Evolutionary conservation across 495 filamentous ascomycete genomes (phyloP).

Genomic region (Talaromyces liani): DNA sequence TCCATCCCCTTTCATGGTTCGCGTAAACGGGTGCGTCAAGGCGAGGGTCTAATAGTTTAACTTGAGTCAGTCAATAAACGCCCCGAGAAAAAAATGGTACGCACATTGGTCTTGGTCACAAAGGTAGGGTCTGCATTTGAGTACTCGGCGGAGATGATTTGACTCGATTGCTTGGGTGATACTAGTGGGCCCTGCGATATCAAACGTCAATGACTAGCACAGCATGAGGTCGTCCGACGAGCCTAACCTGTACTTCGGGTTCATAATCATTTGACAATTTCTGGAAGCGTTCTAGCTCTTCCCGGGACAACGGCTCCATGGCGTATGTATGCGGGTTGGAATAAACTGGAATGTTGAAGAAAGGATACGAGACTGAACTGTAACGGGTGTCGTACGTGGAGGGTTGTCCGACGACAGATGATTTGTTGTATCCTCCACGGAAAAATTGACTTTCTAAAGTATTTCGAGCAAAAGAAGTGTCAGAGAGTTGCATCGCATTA

Average conservation of each 20-base stretch:
- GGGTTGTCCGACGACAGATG: constrained; percentile 12
- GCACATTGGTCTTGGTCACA: constrained; percentile 77
- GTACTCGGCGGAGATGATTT: constrained; percentile 77
- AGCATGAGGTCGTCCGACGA: constrained; percentile 2
- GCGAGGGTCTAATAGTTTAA: constrained; percentile 56
- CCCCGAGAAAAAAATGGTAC: constrained; percentile 17
- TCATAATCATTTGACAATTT: constrained; percentile 56
- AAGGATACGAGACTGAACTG: constrained; percentile 19
- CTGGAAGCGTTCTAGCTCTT: constrained; percentile 48
- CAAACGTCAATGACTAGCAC: constrained; percentile 13
- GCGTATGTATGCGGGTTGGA: constrained; percentile 15
- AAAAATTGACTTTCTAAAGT: constrained; percentile 29
- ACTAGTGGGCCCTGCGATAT: constrained; percentile 68
- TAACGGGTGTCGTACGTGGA: constrained; percentile 18
- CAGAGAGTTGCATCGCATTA: constrained; percentile 40
- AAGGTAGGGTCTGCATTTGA: constrained; percentile 83
- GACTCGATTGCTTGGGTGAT: constrained; percentile 68
- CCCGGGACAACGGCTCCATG: constrained; percentile 40
- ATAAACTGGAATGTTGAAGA: neutral
- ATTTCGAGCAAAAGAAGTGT: constrained; percentile 30
- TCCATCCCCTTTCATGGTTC: constrained; percentile 84
- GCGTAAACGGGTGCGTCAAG: constrained; percentile 78
- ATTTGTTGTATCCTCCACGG: constrained; percentile 21
- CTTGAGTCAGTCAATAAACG: constrained; percentile 14
- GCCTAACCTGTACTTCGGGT: constrained; percentile 54